Percentiles rank a stretch among this genome's conserved stretches.
These are phyloP conservation scores for Dianthus caryophyllus DNA, from an alignment of 148 eudicot species.

Conservation along the genomic window DNA sequence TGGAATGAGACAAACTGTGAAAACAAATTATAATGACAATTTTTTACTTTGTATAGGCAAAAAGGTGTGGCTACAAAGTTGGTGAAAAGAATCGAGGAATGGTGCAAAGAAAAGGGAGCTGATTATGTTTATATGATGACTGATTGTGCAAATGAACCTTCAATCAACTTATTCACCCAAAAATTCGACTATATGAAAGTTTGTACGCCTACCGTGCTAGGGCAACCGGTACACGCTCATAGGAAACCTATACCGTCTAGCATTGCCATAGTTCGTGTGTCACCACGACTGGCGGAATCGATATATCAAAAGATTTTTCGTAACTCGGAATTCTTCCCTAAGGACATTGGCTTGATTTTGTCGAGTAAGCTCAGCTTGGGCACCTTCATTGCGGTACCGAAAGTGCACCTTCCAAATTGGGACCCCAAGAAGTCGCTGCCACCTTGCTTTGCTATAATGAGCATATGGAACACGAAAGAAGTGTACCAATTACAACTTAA, in stretches of 20 bases:
- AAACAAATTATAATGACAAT: too few species aligned
- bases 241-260: conserved; percentile 43
- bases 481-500: conserved; percentile 65
- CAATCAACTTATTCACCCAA: conserved; percentile 66
- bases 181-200: conserved; percentile 56
- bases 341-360: conserved; percentile 51
- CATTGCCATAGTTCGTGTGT: conserved; percentile 33
- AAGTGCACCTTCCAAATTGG: conserved; percentile 38
- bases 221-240: conserved; percentile 79
- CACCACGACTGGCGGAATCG: conserved; percentile 37
- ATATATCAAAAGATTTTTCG: conserved; percentile 42
- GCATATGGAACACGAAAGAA: conserved; percentile 85
- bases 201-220: conserved; percentile 51
- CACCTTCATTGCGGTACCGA: conserved; percentile 71
- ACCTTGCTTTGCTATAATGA: conserved; percentile 62
- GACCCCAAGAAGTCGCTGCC: conserved; percentile 45
- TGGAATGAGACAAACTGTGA: too few species aligned
- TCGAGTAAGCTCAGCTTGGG: conserved; percentile 58
- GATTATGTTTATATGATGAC: conserved; percentile 83
- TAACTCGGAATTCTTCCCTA: conserved; percentile 56
- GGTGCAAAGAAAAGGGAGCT: conserved; percentile 66
- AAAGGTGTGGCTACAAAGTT: conserved; percentile 61
- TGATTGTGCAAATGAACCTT: conserved; percentile 60
- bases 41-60: conserved; percentile 31
- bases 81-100: conserved; percentile 49